Evolutionary conservation across 208 protist species (phyloP).

Genomic region (Leishmania guyanensis): DNA sequence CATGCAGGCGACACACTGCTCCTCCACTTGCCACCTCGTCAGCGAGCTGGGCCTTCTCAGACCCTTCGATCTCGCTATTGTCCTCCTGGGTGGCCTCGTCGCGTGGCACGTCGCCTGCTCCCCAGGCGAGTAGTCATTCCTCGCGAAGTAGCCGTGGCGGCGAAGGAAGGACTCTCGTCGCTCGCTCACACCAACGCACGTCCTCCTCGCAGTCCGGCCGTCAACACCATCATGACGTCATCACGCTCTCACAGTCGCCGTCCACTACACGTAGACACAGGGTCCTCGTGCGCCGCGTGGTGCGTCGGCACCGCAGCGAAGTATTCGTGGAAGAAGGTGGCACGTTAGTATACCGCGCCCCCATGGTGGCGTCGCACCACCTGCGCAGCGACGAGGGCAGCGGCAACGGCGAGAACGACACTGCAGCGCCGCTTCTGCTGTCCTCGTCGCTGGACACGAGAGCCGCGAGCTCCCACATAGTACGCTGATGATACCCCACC

Average conservation of each 20-base stretch:
- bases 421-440: not conserved
- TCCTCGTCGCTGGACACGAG: not conserved
- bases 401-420: not conserved
- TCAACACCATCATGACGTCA: not conserved
- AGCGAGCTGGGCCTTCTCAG: not conserved
- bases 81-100: not conserved
- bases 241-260: not conserved
- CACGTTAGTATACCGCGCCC: conserved; percentile 15
- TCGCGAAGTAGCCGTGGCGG: not conserved
- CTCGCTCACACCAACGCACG: not conserved
- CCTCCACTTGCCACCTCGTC: not conserved
- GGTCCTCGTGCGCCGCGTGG: conserved; percentile 32
- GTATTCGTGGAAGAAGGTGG: conserved; percentile 33
- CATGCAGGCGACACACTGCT: not conserved
- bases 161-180: not conserved
- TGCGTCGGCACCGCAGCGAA: conserved; percentile 32
- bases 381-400: not conserved
- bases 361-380: not conserved
- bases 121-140: not conserved
- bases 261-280: not conserved
- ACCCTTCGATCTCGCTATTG: not conserved
- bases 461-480: not conserved
- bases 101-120: not conserved
- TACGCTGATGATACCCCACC: not conserved
- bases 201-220: not conserved